phyloP scores from a whole-genome alignment of 768 basidiomycete genomes.

The Austroboletus eburneus region DNA sequence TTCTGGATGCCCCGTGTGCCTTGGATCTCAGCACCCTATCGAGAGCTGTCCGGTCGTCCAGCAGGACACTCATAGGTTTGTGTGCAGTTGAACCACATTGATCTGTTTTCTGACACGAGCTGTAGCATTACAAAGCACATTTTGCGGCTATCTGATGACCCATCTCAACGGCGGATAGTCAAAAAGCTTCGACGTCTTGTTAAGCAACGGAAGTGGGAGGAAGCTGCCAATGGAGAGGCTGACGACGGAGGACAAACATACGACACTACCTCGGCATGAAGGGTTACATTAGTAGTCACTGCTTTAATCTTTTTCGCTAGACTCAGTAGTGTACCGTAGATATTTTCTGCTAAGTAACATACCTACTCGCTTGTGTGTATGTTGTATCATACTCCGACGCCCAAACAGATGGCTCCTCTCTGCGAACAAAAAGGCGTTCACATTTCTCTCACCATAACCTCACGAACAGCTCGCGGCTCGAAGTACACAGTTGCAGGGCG shows the following conservation, averaged over 20 bases:
- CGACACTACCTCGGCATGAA: background rate
- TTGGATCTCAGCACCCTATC: constrained; percentile 40
- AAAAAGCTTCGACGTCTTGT: constrained; percentile 38
- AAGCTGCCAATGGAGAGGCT: background rate
- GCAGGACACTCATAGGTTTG: constrained; percentile 53
- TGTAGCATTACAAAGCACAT: constrained; percentile 43
- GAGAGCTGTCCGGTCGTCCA: constrained; percentile 54
- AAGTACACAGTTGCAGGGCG: constrained; percentile 13
- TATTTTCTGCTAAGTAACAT: background rate
- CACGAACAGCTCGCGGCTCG: constrained; percentile 12
- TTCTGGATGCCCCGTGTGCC: constrained; percentile 47
- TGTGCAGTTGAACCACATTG: background rate
- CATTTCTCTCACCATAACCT: constrained; percentile 22
- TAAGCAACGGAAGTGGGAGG: constrained; percentile 31
- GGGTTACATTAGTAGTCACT: constrained; percentile 5
- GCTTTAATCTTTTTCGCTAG: constrained; percentile 15
- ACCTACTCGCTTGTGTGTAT: background rate
- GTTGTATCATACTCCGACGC: constrained; percentile 14
- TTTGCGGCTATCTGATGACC: constrained; percentile 39
- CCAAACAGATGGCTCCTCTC: constrained; percentile 28
- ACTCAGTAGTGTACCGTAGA: constrained; percentile 6
- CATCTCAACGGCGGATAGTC: constrained; percentile 33
- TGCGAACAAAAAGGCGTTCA: constrained; percentile 4
- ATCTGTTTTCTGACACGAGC: constrained; percentile 7
- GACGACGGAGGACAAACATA: constrained; percentile 3